Percentiles rank a stretch among this genome's conserved stretches.
phyloP scores from a whole-genome alignment of 106 monocot genomes.

The Dendrobium nobile region DNA sequence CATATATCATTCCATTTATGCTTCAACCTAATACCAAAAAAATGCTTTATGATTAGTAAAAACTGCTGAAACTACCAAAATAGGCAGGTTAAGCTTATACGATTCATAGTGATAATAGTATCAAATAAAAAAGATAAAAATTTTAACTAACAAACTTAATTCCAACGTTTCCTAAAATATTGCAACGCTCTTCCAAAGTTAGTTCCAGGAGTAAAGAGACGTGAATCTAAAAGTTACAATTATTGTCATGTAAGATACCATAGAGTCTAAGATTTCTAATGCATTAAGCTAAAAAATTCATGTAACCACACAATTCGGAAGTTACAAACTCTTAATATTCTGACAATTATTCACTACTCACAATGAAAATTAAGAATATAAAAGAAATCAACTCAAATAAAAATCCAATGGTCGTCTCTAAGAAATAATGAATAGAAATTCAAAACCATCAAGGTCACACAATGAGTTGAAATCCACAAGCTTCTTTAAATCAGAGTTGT shows the following conservation, averaged over 20 bases:
- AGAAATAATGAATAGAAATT: no score
- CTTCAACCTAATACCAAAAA: constrained; percentile 9
- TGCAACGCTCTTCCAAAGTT: not conserved
- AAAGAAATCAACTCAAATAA: no score
- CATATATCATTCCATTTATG: constrained; percentile 71
- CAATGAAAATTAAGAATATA: no score
- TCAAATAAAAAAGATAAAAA: not conserved
- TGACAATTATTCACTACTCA: no score
- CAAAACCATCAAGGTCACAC: no score
- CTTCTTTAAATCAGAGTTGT: no score
- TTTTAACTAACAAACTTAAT: not conserved
- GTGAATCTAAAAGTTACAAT: not conserved
- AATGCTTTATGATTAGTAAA: not conserved
- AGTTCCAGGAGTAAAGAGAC: not conserved
- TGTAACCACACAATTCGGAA: not conserved
- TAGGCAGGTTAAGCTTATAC: not conserved
- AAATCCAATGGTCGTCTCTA: no score
- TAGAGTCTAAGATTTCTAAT: not conserved
- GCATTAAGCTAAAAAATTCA: not conserved
- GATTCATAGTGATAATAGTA: not conserved
- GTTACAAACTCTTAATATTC: no score
- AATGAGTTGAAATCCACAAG: no score
- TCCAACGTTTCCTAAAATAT: not conserved
- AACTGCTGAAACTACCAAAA: not conserved
- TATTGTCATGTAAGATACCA: not conserved